A percentile compares a stretch with the other conserved stretches of the same genome.
Conservation (phyloP, 2,329 filamentous ascomycete species). For the Xylariomycetidae sp. region DNA sequence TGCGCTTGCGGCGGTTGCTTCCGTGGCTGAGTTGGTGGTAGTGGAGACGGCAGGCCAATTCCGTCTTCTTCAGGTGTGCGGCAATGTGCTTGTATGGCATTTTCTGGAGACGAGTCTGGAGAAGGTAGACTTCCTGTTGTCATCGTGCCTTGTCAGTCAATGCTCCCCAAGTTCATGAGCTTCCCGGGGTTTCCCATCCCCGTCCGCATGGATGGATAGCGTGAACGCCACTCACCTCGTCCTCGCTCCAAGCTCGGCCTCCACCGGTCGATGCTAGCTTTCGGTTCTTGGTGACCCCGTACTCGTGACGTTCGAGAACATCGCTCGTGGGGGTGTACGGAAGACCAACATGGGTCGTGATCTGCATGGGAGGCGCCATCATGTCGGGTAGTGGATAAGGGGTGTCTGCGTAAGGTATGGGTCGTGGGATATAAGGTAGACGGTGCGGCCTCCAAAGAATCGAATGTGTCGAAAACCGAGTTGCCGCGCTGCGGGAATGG, state of each 20-base stretch:
- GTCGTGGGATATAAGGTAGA: conserved; percentile 7
- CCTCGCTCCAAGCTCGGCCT: conserved; percentile 77
- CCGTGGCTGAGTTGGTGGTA: conserved; percentile 82
- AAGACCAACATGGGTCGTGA: conserved; percentile 34
- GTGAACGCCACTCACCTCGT: conserved; percentile 60
- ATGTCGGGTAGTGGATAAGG: conserved; percentile 20
- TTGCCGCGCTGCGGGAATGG: conserved; percentile 35
- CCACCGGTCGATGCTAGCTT: conserved; percentile 67
- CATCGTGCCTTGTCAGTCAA: conserved; percentile 9
- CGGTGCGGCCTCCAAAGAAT: conserved; percentile 31
- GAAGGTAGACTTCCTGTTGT: conserved; percentile 69
- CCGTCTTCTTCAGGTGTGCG: conserved; percentile 78
- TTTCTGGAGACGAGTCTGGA: conserved; percentile 78
- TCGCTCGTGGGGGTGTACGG: conserved; percentile 48
- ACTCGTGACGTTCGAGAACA: conserved; percentile 51
- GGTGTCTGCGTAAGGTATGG: not conserved
- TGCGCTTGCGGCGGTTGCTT: conserved; percentile 72
- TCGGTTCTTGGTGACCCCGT: conserved; percentile 57
- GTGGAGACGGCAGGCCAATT: conserved; percentile 79
- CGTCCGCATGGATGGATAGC: too few species aligned
- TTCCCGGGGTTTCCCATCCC: too few species aligned
- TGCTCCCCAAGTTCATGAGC: too few species aligned
- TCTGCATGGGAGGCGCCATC: conserved; percentile 47
- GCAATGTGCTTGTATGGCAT: conserved; percentile 91
- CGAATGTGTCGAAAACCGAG: conserved; percentile 20